Conservation (phyloP, 257 asterid species). For the Lycium ferocissimum region DNA sequence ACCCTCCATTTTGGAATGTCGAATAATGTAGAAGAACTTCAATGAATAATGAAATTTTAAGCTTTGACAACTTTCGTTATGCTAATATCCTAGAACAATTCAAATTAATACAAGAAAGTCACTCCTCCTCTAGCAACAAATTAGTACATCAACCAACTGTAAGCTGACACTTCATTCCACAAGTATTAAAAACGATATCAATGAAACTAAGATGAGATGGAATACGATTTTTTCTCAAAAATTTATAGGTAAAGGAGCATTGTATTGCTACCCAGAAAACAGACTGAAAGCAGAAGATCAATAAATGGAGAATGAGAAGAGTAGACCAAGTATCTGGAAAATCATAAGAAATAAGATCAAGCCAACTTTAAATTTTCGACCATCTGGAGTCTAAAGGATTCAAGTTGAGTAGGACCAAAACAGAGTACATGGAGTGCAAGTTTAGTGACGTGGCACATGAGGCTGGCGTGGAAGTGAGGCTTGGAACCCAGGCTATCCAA, state of each 20-base stretch:
- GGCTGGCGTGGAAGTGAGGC: too few relatives aligned
- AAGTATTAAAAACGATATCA: background rate
- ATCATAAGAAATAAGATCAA: background rate
- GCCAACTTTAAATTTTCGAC: background rate
- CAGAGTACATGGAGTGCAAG: too few relatives aligned
- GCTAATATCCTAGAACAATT: background rate
- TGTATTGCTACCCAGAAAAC: background rate
- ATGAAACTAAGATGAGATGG: background rate
- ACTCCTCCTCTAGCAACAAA: background rate
- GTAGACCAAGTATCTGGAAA: background rate
- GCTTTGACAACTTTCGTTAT: background rate
- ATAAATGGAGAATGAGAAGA: background rate
- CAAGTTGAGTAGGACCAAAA: too few relatives aligned
- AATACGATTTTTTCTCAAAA: background rate
- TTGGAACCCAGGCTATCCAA: too few relatives aligned
- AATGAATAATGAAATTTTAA: background rate
- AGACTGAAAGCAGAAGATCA: background rate
- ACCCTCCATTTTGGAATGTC: background rate
- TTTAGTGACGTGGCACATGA: too few relatives aligned
- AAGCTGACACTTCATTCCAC: background rate
- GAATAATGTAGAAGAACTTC: slow-evolving; percentile 1
- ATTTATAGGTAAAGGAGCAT: background rate
- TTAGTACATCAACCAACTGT: background rate
- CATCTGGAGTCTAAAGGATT: too few relatives aligned
- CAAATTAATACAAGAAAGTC: background rate